These are phyloP conservation scores for Pouteria campechiana DNA, from an alignment of 179 eudicot species.

Conservation along the genomic window DNA sequence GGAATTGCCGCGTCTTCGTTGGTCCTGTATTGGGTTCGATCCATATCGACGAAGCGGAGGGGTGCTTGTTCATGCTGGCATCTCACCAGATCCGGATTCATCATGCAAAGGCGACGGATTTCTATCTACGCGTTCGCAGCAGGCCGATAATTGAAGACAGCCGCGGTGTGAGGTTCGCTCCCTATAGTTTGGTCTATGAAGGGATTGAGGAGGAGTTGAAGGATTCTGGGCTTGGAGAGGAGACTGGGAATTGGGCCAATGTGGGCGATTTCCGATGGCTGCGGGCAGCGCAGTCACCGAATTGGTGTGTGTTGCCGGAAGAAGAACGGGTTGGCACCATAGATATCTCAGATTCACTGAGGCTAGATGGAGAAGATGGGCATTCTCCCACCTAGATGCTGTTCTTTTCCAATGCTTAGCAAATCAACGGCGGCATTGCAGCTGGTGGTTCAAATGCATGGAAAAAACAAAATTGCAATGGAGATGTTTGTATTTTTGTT, in stretches of 20 bases:
- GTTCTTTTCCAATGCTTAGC: too few relatives aligned
- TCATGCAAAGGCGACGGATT: conserved; percentile 58
- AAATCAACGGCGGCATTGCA: too few relatives aligned
- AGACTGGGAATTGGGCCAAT: conserved; percentile 77
- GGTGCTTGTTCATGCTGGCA: conserved; percentile 63
- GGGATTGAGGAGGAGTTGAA: conserved; percentile 57
- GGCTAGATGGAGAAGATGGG: too few relatives aligned
- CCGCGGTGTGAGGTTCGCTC: conserved; percentile 67
- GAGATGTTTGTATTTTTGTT: too few relatives aligned
- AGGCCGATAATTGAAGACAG: conserved; percentile 86
- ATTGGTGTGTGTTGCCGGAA: conserved; percentile 76
- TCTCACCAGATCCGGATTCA: conserved; percentile 94
- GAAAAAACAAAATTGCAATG: too few relatives aligned
- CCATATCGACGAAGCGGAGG: conserved; percentile 71
- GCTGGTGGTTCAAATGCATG: too few relatives aligned
- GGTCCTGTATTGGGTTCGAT: conserved; percentile 81
- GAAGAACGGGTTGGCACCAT: conserved; percentile 35
- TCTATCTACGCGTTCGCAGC: conserved; percentile 80
- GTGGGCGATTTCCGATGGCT: conserved; percentile 94
- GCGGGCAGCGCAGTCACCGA: conserved; percentile 76
- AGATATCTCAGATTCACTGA: conserved; percentile 17
- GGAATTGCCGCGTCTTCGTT: conserved; percentile 47
- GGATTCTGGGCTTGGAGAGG: conserved; percentile 62
- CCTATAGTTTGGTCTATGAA: conserved; percentile 61
- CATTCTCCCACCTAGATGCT: too few relatives aligned